phyloP scores from a whole-genome alignment of 176 grass and related monocot genomes.

The Bothriochloa decipiens region DNA sequence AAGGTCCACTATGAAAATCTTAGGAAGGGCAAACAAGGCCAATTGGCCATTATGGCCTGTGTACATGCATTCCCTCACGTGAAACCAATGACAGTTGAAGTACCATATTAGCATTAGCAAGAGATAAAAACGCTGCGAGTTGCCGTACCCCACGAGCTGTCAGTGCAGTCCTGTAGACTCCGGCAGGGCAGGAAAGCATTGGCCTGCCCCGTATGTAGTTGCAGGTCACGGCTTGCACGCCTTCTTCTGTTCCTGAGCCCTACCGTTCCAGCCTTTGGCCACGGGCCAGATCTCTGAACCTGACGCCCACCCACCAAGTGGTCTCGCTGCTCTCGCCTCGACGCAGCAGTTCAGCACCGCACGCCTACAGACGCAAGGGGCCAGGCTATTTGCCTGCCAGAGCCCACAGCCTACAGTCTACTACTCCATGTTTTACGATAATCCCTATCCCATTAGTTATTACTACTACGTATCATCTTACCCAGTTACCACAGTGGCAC shows the following conservation, averaged over 20 bases:
- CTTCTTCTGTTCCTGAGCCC: constrained; percentile 4
- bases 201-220: not conserved
- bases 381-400: not conserved
- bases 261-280: too few species aligned
- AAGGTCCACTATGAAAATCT: too few species aligned
- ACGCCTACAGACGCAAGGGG: not conserved
- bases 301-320: not conserved
- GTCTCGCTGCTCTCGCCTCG: not conserved
- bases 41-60: too few species aligned
- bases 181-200: constrained; percentile 16
- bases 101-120: not conserved
- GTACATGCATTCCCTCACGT: not conserved
- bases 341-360: not conserved
- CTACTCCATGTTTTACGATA: not conserved
- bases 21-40: too few species aligned
- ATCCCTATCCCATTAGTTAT: too few species aligned
- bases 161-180: constrained; percentile 17
- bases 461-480: too few species aligned
- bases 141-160: not conserved
- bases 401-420: not conserved
- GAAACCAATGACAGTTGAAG: not conserved
- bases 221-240: constrained; percentile 47
- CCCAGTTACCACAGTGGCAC: not conserved
- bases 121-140: not conserved
- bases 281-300: too few species aligned